Base-by-base conservation (phyloP, 108 stramenopile species). In the Licmophora abbreviata region DNA sequence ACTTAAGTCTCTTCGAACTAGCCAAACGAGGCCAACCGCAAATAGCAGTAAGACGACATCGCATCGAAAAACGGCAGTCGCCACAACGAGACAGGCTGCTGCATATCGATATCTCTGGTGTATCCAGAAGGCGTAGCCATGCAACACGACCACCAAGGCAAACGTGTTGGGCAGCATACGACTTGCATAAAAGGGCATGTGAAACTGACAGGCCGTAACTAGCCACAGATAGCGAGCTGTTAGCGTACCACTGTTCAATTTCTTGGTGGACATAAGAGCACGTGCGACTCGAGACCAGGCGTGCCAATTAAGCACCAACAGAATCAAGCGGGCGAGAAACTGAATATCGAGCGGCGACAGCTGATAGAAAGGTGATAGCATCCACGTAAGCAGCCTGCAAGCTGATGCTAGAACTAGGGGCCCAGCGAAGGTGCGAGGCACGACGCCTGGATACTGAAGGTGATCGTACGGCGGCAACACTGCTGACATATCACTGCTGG, bases 111-210 rank as follows among this genome's bases (percentile, higher is more conserved):
- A 55, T 27, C 51, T 36, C 21, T 37, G 44, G 21, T 66, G 34
- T 2, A 96, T 58, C 92, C 88, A 93, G 53, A 49, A 63, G 11
- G 88, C 71, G 36, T 76, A 85, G 1, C 76, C 71, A 44, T 81
- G 73, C 11, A 81, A 56, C 6, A 73, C 58, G 18, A 95, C 53
- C 9, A 71, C 52, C 50, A 96, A 60, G 25, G 98, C 97, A 69
- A 96, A 95, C 21, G 87, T 84, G 63, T 99, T 99, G 48, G 97
- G 97, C 24, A 99, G 76, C 64, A 95, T 77, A 3, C 98, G 82
- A 51, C 85, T 84, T 6, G 90, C 65, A 64, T 99, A 99, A 60
- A 95, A 99, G 14, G 85, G 85, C 6, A 96, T 79, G 66, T 99
- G 98, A 49, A 96, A 97, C 72, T 96, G 95, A 48, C 63, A 62